Evolutionary conservation across 2,329 filamentous ascomycete genomes (phyloP), one percentile per base, ranked within the genome.

Genomic region (Diaporthe sp.): DNA sequence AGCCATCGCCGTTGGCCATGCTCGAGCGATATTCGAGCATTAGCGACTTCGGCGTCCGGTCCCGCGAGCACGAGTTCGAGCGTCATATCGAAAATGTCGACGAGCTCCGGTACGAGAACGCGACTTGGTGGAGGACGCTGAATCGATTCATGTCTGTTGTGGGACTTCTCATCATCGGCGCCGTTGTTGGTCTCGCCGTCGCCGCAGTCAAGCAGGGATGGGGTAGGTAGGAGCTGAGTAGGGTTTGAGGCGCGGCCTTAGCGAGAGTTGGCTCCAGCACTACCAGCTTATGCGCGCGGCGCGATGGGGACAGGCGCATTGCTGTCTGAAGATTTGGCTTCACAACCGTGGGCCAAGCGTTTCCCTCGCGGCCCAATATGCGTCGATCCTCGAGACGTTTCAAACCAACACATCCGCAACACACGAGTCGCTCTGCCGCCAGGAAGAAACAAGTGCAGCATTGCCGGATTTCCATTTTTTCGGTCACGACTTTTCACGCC

Each of bases 141-240:
- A 92, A 92, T 79, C 86, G 89, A 71, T 84, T 85, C 77, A 91
- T 92, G 89, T 87, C 89, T 35, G 78, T 91, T 60, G 80, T 91
- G 33, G 90, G 90, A 4, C 80, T 91, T 6, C 80, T 91, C 61
- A 85, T 91, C 42, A 82, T 91, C 28, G 88, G 86, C 45, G 89
- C 88, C 38, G 82, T 90, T 38, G 80, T 87, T 42, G 86, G 88
- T 15, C 84, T 92, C 64, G 85, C 86, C 25, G 84, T 91, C 30
- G 81, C 91, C 22, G 89, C 89, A 60, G 82, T 88, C n/a, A 83
- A 83, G 69, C 84, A 90, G 76, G 84, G 84, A 74, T 91, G 88
- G 88, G 84, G 79, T 2, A 60, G 84, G 79, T 2, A 60, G 61
- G 47, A 55, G 35, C 15, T 76, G 69, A 74, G 30, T 38, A 45